These are phyloP conservation scores for Camellia oleifera DNA, from an alignment of 179 eudicot genomes.

Conservation along the genomic window DNA sequence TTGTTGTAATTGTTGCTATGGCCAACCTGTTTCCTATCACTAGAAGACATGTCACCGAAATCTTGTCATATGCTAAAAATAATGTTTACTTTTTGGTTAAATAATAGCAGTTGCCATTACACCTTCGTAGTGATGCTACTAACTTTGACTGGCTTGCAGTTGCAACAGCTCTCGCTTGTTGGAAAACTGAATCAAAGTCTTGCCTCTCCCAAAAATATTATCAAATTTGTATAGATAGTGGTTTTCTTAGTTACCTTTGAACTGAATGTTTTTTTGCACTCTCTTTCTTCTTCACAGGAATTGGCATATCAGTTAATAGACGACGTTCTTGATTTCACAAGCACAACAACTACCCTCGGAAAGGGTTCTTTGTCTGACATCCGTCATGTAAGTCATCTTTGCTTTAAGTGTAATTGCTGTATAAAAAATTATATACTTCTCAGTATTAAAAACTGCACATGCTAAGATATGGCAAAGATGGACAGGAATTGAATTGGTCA, in stretches of 20 bases:
- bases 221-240: background rate
- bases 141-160: background rate
- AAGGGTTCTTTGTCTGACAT: slow-evolving; percentile 93
- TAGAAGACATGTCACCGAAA: background rate
- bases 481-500: too few species aligned
- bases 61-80: background rate
- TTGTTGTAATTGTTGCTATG: background rate
- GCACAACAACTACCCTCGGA: slow-evolving; percentile 88
- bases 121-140: background rate
- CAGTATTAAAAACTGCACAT: background rate
- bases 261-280: slow-evolving; percentile 1
- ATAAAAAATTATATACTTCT: background rate
- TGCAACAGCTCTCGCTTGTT: background rate
- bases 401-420: background rate
- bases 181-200: background rate
- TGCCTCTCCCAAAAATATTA: background rate
- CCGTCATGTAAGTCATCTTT: slow-evolving; percentile 55
- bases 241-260: background rate
- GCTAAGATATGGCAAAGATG: too few species aligned
- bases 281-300: slow-evolving; percentile 48
- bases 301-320: slow-evolving; percentile 90
- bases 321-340: slow-evolving; percentile 92
- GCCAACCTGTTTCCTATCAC: background rate
- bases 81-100: background rate
- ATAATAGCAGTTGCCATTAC: background rate